Conservation (phyloP, 768 basidiomycete species). For the Neoboletus brunneissimus region DNA sequence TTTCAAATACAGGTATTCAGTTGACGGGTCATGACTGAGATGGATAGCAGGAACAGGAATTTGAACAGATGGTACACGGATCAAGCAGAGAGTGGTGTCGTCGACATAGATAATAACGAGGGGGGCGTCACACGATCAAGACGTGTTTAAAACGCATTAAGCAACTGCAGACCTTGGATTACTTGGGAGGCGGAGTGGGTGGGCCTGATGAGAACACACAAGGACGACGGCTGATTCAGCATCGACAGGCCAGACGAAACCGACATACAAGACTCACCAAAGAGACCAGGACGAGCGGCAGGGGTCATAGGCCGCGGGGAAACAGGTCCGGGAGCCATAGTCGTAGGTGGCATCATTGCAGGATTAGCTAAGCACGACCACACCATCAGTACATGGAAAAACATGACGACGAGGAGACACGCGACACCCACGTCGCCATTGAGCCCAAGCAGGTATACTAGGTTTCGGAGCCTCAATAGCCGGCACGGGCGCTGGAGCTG, state of each 20-base stretch:
- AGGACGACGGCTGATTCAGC: not conserved
- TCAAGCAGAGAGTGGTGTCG: not conserved
- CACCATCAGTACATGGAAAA: not conserved
- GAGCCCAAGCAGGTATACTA: conserved; percentile 74
- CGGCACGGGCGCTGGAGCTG: conserved; percentile 33
- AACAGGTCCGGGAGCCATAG: conserved; percentile 34
- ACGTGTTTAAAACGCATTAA: not conserved
- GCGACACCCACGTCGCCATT: conserved; percentile 66
- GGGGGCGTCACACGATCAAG: not conserved
- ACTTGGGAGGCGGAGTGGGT: conserved; percentile 46
- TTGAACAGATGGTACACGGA: not conserved
- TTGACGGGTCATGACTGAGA: not conserved
- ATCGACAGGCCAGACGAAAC: not conserved
- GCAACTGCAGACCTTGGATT: not conserved
- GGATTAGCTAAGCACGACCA: conserved; percentile 55
- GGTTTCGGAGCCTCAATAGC: conserved; percentile 48
- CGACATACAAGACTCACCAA: conserved; percentile 43
- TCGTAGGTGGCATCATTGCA: conserved; percentile 52
- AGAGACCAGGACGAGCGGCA: conserved; percentile 58
- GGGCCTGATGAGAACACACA: conserved; percentile 33
- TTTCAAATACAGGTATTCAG: conserved; percentile 1
- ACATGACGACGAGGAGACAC: not conserved
- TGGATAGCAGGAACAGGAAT: not conserved
- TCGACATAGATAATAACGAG: conserved; percentile 2
- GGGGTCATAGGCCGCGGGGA: conserved; percentile 41